These are phyloP conservation scores for Colletotrichum incanum DNA, from an alignment of 2,329 filamentous ascomycete species.

Conservation along the genomic window DNA sequence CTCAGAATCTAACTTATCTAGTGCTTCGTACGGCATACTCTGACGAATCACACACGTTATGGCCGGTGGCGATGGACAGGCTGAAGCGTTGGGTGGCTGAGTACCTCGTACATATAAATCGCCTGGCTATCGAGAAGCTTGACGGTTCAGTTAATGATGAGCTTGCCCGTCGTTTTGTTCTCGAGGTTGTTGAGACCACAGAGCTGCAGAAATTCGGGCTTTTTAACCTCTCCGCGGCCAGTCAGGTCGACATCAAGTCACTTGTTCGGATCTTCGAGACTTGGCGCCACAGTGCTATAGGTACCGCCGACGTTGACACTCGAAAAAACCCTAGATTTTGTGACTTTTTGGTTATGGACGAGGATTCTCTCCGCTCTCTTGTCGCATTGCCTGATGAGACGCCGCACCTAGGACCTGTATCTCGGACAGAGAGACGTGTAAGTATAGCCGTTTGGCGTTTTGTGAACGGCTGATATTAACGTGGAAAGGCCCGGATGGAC, in stretches of 20 bases:
- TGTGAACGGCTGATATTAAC: not conserved
- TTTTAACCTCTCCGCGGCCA: not conserved
- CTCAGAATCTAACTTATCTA: not conserved
- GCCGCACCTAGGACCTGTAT: not conserved
- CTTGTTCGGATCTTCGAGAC: not conserved
- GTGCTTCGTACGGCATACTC: not conserved
- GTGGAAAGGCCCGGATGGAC: not conserved
- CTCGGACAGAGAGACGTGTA: not conserved
- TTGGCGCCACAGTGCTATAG: not conserved
- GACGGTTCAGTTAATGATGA: not conserved
- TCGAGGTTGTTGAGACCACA: not conserved
- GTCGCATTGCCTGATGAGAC: slow-evolving; percentile 2
- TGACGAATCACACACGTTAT: not conserved
- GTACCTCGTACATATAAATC: not conserved
- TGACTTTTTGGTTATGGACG: slow-evolving; percentile 8
- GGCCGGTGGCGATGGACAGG: not conserved
- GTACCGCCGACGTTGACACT: not conserved
- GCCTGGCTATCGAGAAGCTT: not conserved
- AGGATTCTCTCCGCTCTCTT: not conserved
- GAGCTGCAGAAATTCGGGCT: not conserved
- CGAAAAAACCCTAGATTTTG: not conserved
- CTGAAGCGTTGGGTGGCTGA: slow-evolving; percentile 6
- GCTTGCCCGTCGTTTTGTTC: not conserved
- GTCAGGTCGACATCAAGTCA: not conserved
- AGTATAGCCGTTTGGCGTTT: not conserved